Evolutionary conservation across 2,329 filamentous ascomycete genomes (phyloP), one percentile per base, ranked within the genome.

Genomic region (Colletotrichum karsti): DNA sequence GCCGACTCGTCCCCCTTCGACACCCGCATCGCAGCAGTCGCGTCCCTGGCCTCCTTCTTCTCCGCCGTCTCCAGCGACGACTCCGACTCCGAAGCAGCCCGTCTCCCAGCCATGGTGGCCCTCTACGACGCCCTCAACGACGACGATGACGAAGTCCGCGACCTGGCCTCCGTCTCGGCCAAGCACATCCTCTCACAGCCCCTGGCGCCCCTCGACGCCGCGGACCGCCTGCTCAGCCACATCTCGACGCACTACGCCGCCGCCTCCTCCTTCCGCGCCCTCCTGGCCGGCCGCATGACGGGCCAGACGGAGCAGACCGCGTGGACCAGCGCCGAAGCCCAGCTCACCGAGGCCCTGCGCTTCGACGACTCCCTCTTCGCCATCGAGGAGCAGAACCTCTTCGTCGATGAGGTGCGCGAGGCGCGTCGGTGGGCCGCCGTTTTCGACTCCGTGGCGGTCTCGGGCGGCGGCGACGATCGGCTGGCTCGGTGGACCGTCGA

Each of bases 351-450:
- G 8, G 85, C 87, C 4, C 77, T 89, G 73, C 78, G 81, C 62
- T 82, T 86, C 72, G 88, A 93, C 74, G 88, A 90, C 70, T 85
- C 90, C 4, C 87, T 99, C 1, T 99, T 99, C 76, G 91, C 88
- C 1, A 87, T 94, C 63, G 96, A 99, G 79, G 95, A 97, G 77
- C 94, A 97, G 77, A 99, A 99, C 76, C 85, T 98, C n/a, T 98
- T 93, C 77, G 83, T 95, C 55, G 95, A 98, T 77, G 91, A 94
- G 72, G 88, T 93, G 6, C 85, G 90, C 53, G 95, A 98, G 77
- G 84, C 90, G 4, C 80, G 85, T 18, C 77, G 89, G n/a, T 98
- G 94, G 94, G 80, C 85, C 0, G 77, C 77, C 15, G 81, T 88
- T 3, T 80, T 92, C 30, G 64, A 54, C 37, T 28, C 51, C 18